Evolutionary conservation across 495 filamentous ascomycete genomes (phyloP).

Genomic region (Hypomontagnella submonticulosa): DNA sequence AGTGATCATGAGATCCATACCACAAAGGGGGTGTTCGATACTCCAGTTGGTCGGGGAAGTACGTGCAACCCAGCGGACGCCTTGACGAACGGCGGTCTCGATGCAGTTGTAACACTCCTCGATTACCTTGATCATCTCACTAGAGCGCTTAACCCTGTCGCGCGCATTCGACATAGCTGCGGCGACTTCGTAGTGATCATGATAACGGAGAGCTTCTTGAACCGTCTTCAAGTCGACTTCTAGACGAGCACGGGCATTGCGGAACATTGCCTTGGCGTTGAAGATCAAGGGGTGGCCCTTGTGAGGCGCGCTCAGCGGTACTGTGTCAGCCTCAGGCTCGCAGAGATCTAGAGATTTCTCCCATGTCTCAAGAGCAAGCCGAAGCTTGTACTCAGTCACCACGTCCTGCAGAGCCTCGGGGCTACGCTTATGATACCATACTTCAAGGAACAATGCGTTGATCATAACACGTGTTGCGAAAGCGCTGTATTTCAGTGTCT

Average conservation of each 20-base stretch:
- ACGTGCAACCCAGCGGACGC: conserved; percentile 96
- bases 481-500: conserved; percentile 91
- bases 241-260: conserved; percentile 90
- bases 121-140: conserved; percentile 98
- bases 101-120: conserved; percentile 98
- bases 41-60: conserved; percentile 99
- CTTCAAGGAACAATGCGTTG: conserved; percentile 97
- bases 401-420: conserved; percentile 96
- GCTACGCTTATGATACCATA: conserved; percentile 98
- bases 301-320: conserved; percentile 92
- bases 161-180: conserved; percentile 94
- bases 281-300: conserved; percentile 98
- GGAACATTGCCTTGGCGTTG: conserved; percentile 98
- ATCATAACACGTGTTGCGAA: conserved; percentile 99
- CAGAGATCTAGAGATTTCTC: conserved; percentile 94
- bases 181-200: conserved; percentile 95
- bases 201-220: conserved; percentile 96
- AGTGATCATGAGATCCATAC: conserved; percentile 98
- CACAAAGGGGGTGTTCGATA: conserved; percentile 96
- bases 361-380: conserved; percentile 96
- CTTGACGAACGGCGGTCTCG: conserved; percentile 92
- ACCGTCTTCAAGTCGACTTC: conserved; percentile 95
- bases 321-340: conserved; percentile 89
- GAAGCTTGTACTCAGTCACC: conserved; percentile 97
- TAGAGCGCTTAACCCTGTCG: conserved; percentile 90